These are phyloP conservation scores for Hypoxylon subgilvum DNA, from an alignment of 495 filamentous ascomycete species.

Conservation along the genomic window DNA sequence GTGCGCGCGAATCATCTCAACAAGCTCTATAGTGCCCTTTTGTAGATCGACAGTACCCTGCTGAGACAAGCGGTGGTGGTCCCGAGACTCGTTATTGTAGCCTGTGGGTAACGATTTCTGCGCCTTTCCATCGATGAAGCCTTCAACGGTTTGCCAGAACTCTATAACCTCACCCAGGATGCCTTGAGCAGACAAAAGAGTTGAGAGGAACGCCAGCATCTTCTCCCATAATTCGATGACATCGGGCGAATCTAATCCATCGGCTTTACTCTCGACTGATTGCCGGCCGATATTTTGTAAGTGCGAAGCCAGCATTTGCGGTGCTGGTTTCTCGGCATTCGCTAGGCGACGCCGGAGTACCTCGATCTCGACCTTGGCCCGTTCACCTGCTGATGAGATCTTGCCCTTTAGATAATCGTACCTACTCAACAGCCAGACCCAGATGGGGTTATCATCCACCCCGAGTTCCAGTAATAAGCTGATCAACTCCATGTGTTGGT, in stretches of 20 bases:
- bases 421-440: slow-evolving; percentile 88
- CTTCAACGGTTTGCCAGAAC: slow-evolving; percentile 91
- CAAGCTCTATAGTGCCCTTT: slow-evolving; percentile 77
- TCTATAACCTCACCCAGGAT: slow-evolving; percentile 87
- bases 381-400: slow-evolving; percentile 77
- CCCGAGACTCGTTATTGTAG: slow-evolving; percentile 79
- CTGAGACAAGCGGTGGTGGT: slow-evolving; percentile 80
- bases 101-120: slow-evolving; percentile 82
- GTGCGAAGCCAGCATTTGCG: slow-evolving; percentile 71
- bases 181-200: slow-evolving; percentile 74
- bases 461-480: slow-evolving; percentile 86
- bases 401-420: slow-evolving; percentile 87
- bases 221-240: slow-evolving; percentile 91
- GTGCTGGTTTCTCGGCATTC: slow-evolving; percentile 70
- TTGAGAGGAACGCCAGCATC: slow-evolving; percentile 71
- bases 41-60: slow-evolving; percentile 74
- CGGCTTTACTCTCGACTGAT: slow-evolving; percentile 58
- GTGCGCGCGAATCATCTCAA: slow-evolving; percentile 79
- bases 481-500: slow-evolving; percentile 90
- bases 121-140: slow-evolving; percentile 85
- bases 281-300: slow-evolving; percentile 73
- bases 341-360: slow-evolving; percentile 81
- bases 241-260: slow-evolving; percentile 71
- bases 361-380: slow-evolving; percentile 88
- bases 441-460: slow-evolving; percentile 93